phyloP scores from a whole-genome alignment of 2,329 filamentous ascomycete species.

The Aspergillus awamori region DNA sequence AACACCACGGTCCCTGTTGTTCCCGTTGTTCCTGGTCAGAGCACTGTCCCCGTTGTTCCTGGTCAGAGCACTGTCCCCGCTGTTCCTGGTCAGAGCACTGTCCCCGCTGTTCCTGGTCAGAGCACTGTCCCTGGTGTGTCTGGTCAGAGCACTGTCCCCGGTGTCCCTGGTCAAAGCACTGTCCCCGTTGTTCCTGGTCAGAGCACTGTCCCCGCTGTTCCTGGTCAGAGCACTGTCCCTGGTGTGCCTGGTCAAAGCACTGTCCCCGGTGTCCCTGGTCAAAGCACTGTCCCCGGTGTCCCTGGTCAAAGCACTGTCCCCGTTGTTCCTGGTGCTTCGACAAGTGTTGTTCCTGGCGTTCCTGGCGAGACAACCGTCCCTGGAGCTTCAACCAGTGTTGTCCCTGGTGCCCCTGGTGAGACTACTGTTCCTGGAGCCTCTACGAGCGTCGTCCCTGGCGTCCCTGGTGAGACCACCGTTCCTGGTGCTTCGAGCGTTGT shows the following conservation, averaged over 20 bases:
- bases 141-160: too few species aligned
- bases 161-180: too few species aligned
- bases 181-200: too few species aligned
- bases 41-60: constrained; percentile 9
- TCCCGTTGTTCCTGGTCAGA: constrained; percentile 9
- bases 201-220: constrained; percentile 1
- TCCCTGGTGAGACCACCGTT: constrained; percentile 4
- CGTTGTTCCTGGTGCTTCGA: background rate
- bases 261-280: constrained; percentile 10
- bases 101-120: constrained; percentile 10
- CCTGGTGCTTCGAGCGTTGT: constrained; percentile 6
- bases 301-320: too few species aligned
- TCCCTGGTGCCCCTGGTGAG: constrained; percentile 2
- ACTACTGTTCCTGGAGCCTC: background rate
- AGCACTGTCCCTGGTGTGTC: constrained; percentile 12
- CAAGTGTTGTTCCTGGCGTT: background rate
- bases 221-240: constrained; percentile 12
- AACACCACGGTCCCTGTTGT: constrained; percentile 14
- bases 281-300: background rate
- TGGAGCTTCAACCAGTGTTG: background rate
- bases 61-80: constrained; percentile 3
- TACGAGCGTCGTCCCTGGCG: too few species aligned
- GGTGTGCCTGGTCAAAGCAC: constrained; percentile 10
- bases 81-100: constrained; percentile 6
- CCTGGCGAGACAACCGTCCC: constrained; percentile 11